Evolutionary conservation across 768 basidiomycete species (phyloP).

Genomic region (Hypholoma sublateritium): DNA sequence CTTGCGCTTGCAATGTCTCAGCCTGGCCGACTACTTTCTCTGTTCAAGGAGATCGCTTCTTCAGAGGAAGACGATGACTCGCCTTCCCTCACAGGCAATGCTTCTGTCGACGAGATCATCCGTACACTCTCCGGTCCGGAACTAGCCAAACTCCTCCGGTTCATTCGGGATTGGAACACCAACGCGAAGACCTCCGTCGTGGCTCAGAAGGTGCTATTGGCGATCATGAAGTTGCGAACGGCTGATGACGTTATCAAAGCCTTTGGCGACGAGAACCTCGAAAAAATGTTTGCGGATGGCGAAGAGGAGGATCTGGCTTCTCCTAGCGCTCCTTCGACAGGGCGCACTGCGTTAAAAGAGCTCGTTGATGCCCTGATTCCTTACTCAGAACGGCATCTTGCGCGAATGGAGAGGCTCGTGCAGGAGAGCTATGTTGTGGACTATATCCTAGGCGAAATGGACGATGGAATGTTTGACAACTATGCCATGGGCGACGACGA

Average conservation of each 20-base stretch:
- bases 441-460: constrained; percentile 86
- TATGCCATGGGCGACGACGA: constrained; percentile 42
- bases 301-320: constrained; percentile 8
- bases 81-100: constrained; percentile 61
- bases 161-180: constrained; percentile 93
- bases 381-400: constrained; percentile 91
- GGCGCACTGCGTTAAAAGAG: constrained; percentile 57
- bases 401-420: constrained; percentile 80
- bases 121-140: constrained; percentile 69
- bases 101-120: constrained; percentile 80
- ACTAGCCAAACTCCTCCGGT: constrained; percentile 77
- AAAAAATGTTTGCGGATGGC: constrained; percentile 29
- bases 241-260: constrained; percentile 73
- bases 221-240: constrained; percentile 74
- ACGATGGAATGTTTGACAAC: constrained; percentile 66
- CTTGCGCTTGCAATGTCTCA: constrained; percentile 93
- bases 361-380: constrained; percentile 85
- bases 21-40: constrained; percentile 78
- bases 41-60: constrained; percentile 68
- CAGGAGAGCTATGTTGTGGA: constrained; percentile 97
- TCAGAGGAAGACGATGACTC: constrained; percentile 21
- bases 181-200: constrained; percentile 82
- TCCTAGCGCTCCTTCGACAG: constrained; percentile 14
- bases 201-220: constrained; percentile 82
- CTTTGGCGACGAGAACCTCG: constrained; percentile 47